A percentile compares a stretch with the other conserved stretches of the same genome.
Conservation (phyloP, 1,139 yeast genomes). For the Meyerozyma smithsonii region DNA sequence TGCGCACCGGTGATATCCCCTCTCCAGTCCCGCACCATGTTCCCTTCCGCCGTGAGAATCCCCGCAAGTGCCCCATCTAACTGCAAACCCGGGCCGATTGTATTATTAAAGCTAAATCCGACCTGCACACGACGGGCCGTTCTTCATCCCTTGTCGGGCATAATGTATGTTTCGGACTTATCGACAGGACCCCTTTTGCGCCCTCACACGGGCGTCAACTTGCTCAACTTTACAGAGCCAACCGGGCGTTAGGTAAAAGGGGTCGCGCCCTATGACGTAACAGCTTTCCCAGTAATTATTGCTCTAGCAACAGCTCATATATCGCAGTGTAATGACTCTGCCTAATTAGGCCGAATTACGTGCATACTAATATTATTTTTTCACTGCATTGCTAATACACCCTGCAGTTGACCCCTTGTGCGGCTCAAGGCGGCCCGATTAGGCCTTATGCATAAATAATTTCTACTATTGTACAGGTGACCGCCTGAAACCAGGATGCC, state of each 20-base stretch:
- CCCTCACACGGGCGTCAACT: too few relatives aligned
- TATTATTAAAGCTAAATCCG: too few relatives aligned
- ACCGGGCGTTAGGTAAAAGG: too few relatives aligned
- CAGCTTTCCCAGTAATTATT: neutral
- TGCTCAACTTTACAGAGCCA: too few relatives aligned
- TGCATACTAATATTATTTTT: too few relatives aligned
- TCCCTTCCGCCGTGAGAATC: slow-evolving; percentile 1
- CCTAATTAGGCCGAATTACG: slow-evolving; percentile 1
- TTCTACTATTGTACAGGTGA: neutral
- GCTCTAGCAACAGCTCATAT: neutral
- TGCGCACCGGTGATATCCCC: neutral
- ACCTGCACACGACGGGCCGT: neutral
- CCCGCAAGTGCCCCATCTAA: slow-evolving; percentile 3
- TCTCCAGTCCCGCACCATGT: neutral
- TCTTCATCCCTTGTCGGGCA: neutral
- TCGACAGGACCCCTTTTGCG: too few relatives aligned
- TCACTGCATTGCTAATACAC: neutral
- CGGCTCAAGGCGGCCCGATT: neutral
- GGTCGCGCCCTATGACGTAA: slow-evolving; percentile 1
- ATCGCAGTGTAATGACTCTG: neutral
- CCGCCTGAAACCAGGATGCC: neutral
- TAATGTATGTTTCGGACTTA: neutral
- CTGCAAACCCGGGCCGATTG: neutral
- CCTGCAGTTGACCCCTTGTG: slow-evolving; percentile 3
- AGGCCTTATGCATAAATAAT: slow-evolving; percentile 1